phyloP scores from a whole-genome alignment of 306 rosid species.

The Inga laurina region DNA sequence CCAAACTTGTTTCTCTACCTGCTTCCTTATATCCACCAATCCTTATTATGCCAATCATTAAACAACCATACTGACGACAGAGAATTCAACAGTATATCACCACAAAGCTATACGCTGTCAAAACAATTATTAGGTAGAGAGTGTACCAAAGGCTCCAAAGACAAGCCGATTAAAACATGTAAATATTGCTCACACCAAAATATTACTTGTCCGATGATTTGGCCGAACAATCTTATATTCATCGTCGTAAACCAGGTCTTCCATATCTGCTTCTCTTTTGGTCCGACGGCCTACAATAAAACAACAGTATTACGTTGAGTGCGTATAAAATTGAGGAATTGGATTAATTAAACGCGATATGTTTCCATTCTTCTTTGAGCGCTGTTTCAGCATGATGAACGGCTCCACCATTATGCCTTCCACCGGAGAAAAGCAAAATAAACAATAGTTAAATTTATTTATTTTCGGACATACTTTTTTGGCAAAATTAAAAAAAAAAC shows the following conservation, averaged over 20 bases:
- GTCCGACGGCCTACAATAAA: background rate
- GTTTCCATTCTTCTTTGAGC: background rate
- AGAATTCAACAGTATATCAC: too few species aligned
- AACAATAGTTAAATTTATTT: background rate
- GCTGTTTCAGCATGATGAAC: background rate
- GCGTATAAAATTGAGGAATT: too few species aligned
- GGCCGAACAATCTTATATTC: background rate
- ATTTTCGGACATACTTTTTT: too few species aligned
- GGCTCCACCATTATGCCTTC: background rate
- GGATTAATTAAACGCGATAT: too few species aligned
- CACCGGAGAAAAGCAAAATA: background rate
- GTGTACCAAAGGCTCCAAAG: background rate
- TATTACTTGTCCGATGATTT: background rate
- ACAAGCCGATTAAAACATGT: background rate
- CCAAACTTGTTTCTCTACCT: slow-evolving; percentile 44
- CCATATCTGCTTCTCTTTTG: background rate
- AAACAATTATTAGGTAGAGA: background rate
- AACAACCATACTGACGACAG: too few species aligned
- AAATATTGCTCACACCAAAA: background rate
- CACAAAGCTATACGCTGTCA: too few species aligned
- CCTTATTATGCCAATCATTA: background rate
- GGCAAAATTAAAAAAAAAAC: too few species aligned
- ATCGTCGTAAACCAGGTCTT: background rate
- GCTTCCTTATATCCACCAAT: background rate
- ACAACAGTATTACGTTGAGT: background rate